Base-by-base conservation (phyloP, 768 basidiomycete genomes). In the Suillus decipiens region DNA sequence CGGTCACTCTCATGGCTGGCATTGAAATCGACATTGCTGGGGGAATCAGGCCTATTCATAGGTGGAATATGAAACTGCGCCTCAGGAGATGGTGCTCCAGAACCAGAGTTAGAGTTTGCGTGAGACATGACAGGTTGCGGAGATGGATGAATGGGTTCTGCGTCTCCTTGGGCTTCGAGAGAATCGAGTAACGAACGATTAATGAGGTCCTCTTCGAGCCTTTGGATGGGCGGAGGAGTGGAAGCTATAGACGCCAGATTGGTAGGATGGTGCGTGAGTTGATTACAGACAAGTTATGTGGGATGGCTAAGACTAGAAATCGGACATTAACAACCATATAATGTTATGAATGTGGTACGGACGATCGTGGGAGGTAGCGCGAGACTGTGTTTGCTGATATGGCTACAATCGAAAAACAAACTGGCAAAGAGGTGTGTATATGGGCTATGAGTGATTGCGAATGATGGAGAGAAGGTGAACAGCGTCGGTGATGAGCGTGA, bases 141-240 rank as follows among this genome's bases (percentile, higher is more conserved):
- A 36, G 67, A 33, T 19, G 70, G 41, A 39, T 59, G 81, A 61
- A 81, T 72, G 54, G 89, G 89, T 75, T 92, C 90, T 61, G 89
- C 84, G 84, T 93, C 91, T 58, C 88, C 90, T 76, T 91, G 87
- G 61, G 88, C 89, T 84, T 93, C 87, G 72, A 94, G 84, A 47
- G 88, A 89, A 76, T 90, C 92, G 68, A 93, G 79, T 63, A 93
- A 83, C 61, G 91, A 92, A 74, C 88, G 88, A 80, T 93, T 93
- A 74, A 93, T 92, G 71, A 88, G 87, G 77, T 90, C 91, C 84
- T 93, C 92, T 70, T 77, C 73, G 39, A 74, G 68, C 69, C 78
- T 79, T 70, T 77, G 79, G 56, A 37, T 41, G 50, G 59, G 66
- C 67, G 65, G 68, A 70, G 73, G 66, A 76, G 70, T 66, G 24